phyloP scores from a whole-genome alignment of 148 eudicot genomes.

The Euryodendron excelsum region DNA sequence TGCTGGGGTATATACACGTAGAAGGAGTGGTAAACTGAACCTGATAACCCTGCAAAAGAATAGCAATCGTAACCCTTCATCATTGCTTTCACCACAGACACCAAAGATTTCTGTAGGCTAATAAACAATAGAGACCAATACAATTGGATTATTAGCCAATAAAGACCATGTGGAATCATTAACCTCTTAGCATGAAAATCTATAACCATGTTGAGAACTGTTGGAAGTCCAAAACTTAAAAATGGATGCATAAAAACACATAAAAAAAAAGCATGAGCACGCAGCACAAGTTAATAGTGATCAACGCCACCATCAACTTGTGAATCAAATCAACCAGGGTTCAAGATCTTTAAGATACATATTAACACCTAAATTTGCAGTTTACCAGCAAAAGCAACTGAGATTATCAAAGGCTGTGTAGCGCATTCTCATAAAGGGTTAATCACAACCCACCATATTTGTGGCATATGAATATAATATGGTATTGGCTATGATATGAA shows the following conservation, averaged over 20 bases:
- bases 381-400: not conserved
- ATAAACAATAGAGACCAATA: not conserved
- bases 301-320: not conserved
- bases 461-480: too few species aligned
- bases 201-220: not conserved
- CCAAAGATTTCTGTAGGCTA: slow-evolving; percentile 3
- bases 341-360: not conserved
- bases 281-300: too few species aligned
- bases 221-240: not conserved
- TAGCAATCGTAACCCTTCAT: not conserved
- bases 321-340: not conserved
- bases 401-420: not conserved
- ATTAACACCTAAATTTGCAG: not conserved
- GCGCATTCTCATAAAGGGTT: not conserved
- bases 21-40: slow-evolving; percentile 39
- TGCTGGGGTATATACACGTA: slow-evolving; percentile 70
- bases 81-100: not conserved
- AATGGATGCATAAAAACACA: not conserved
- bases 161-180: not conserved
- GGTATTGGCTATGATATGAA: not conserved
- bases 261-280: too few species aligned
- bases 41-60: slow-evolving; percentile 54
- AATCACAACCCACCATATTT: not conserved
- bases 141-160: not conserved
- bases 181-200: slow-evolving; percentile 6